These are phyloP conservation scores for Cyclotella kingstonii DNA, from an alignment of 108 stramenopile genomes.

Conservation along the genomic window DNA sequence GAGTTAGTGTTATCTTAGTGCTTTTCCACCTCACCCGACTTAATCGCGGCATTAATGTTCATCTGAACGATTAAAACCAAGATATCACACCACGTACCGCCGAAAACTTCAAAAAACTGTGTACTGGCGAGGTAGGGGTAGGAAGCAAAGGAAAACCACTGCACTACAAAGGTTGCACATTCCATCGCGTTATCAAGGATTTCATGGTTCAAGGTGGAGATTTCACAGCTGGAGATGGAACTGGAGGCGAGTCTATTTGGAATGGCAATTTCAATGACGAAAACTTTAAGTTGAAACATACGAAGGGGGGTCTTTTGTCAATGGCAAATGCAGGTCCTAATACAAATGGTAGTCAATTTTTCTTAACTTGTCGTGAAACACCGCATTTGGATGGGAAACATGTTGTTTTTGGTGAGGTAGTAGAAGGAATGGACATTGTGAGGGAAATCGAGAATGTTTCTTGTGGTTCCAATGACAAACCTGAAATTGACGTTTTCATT, in stretches of 20 bases:
- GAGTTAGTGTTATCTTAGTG: background rate
- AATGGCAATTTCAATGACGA: conserved; percentile 91
- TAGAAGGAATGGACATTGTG: conserved; percentile 95
- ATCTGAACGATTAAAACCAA: background rate
- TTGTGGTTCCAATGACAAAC: conserved; percentile 68
- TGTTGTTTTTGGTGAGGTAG: conserved; percentile 98
- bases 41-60: background rate
- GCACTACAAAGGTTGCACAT: conserved; percentile 89
- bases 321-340: conserved; percentile 58
- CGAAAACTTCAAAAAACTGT: conserved; percentile 94
- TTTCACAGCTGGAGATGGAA: conserved; percentile 92
- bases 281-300: conserved; percentile 88
- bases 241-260: conserved; percentile 89
- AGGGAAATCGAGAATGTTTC: conserved; percentile 78
- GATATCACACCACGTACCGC: conserved; percentile 95
- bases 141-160: conserved; percentile 73
- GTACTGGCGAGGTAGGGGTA: conserved; percentile 92
- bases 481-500: conserved; percentile 81
- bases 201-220: conserved; percentile 96
- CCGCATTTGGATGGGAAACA: conserved; percentile 97
- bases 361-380: conserved; percentile 83
- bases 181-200: conserved; percentile 93
- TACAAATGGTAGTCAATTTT: conserved; percentile 75
- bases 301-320: conserved; percentile 66
- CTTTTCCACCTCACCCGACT: too few relatives aligned